Evolutionary conservation across 169 alveolate species (phyloP).

Genomic region (Eimeria praecox): DNA sequence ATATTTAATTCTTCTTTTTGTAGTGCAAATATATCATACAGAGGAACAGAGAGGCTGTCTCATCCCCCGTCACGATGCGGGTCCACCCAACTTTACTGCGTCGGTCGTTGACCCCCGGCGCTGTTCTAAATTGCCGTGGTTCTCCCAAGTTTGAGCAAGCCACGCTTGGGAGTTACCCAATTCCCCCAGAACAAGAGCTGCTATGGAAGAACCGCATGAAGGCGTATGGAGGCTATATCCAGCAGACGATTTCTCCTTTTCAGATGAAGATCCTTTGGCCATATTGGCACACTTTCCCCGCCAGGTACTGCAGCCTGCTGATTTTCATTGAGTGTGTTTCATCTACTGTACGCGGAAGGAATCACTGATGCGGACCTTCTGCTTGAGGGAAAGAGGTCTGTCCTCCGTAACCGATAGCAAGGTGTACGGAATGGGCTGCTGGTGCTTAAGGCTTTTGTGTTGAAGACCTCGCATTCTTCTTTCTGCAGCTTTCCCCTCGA

Average conservation of each 20-base stretch:
- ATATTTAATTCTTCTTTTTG: neutral
- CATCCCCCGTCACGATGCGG: conserved; percentile 29
- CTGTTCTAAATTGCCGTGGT: conserved; percentile 41
- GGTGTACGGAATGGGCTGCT: neutral
- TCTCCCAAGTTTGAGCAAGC: conserved; percentile 89
- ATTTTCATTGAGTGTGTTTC: neutral
- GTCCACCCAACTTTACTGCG: conserved; percentile 58
- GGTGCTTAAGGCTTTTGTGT: neutral
- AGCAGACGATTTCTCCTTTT: conserved; percentile 92
- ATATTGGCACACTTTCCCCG: conserved; percentile 91
- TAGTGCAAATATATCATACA: neutral
- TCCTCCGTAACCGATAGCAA: neutral
- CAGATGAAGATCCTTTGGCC: conserved; percentile 92
- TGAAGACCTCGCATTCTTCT: neutral
- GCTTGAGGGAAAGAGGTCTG: neutral
- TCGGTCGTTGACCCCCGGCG: conserved; percentile 66
- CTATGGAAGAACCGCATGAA: conserved; percentile 92
- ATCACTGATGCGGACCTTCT: neutral
- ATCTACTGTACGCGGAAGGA: neutral
- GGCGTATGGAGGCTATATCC: conserved; percentile 91
- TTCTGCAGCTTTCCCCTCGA: neutral
- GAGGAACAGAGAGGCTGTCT: neutral
- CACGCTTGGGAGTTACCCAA: conserved; percentile 92
- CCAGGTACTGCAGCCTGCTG: conserved; percentile 86
- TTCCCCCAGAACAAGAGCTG: conserved; percentile 93